phyloP scores from a whole-genome alignment of 2,329 filamentous ascomycete species.

The Fusarium abutilonis region DNA sequence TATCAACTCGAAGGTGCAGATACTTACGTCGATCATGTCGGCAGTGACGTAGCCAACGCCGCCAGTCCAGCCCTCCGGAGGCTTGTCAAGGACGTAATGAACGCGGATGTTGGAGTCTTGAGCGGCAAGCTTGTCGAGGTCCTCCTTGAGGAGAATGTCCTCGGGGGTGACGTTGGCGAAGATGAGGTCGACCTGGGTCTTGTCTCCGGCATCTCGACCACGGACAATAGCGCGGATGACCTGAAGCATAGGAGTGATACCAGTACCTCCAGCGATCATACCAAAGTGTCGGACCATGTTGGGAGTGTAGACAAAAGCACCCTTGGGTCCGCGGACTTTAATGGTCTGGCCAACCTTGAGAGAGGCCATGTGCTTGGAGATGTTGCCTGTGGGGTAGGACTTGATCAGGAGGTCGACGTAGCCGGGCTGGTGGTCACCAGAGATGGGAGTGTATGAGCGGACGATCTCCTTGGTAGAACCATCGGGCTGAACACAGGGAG shows the following conservation, averaged over 20 bases:
- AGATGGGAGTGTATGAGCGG: conserved; percentile 92
- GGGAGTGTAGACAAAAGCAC: conserved; percentile 95
- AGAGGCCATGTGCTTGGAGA: conserved; percentile 89
- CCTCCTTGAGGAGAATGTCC: conserved; percentile 93
- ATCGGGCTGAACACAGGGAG: conserved; percentile 72
- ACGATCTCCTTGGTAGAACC: conserved; percentile 84
- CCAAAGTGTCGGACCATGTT: conserved; percentile 97
- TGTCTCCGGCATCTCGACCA: conserved; percentile 80
- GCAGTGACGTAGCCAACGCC: conserved; percentile 94
- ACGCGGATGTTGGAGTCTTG: conserved; percentile 86
- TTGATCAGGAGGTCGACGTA: conserved; percentile 98
- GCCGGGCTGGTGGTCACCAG: conserved; percentile 86
- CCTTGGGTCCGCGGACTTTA: conserved; percentile 93
- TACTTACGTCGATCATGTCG: conserved; percentile 88
- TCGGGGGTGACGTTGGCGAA: conserved; percentile 95
- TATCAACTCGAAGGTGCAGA: conserved; percentile 21
- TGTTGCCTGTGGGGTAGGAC: conserved; percentile 96
- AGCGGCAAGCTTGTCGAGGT: conserved; percentile 80
- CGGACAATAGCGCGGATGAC: conserved; percentile 90
- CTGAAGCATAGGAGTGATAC: conserved; percentile 98
- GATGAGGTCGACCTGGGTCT: conserved; percentile 90
- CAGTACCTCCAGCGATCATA: conserved; percentile 97
- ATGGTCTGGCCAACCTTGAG: conserved; percentile 87
- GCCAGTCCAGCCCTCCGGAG: conserved; percentile 89
- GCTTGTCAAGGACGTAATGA: conserved; percentile 97